Base-by-base conservation (phyloP, 2,329 filamentous ascomycete genomes). In the Catunica adiposa region DNA sequence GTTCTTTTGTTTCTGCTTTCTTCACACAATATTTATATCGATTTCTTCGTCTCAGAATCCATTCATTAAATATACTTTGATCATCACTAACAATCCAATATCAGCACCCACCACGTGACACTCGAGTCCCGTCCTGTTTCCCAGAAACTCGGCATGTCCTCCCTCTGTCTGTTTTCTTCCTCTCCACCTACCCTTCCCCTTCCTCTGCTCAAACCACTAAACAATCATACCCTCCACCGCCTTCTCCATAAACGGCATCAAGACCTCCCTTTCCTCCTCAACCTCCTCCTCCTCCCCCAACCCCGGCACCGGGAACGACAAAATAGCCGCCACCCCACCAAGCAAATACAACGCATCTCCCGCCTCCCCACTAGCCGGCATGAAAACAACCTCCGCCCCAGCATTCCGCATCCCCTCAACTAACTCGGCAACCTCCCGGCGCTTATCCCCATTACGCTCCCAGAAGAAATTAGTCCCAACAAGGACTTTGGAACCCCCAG, bases 391-490 rank as follows among this genome's bases (percentile, higher is more conserved):
- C 55, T 86, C 75, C 0, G 88, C 86, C 3, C 90, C 92, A 60
- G 88, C 83, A 2, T 82, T 82, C 61, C 82, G 80, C n/a, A 97
- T 90, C 60, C 82, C 83, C 66, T 97, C 90, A 2, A 97, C 89
- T 48, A 97, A 73, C 7, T 72, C 72, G 1, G 97, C 90, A 74
- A 89, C 97, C 60, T 82, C 78, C 65, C 83, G 86, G 61, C 92
- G 75, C 58, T 81, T 83, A 0, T 73, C 76, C 4, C 96, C 76
- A 57, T 94, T 82, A 63, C 90, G 79, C 61, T 84, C 89, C 51
- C 92, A 77, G 67, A 98, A 97, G 1, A 97, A 72, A 1, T 81
- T 78, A 66, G 96, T 94, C 61, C 84, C 94, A 63, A 98, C 83
- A 56, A 98, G 72, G 52, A 98, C 69, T 2, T 89, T 79, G 11